Conservation (phyloP, 2,329 filamentous ascomycete species). For the Colletotrichum sp. region DNA sequence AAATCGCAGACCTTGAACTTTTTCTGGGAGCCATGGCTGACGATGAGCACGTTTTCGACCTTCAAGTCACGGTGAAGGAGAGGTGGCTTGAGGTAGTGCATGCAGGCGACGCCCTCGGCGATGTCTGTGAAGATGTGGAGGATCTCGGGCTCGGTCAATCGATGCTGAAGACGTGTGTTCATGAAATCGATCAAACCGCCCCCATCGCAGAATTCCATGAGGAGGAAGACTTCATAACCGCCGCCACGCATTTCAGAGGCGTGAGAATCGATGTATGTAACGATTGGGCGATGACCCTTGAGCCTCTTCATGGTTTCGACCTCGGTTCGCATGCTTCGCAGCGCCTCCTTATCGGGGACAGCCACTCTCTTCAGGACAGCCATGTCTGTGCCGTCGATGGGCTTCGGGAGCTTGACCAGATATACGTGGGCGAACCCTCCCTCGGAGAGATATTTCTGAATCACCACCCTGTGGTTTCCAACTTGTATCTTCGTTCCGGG, state of each 20-base stretch:
- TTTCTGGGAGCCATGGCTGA: constrained; percentile 65
- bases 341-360: constrained; percentile 91
- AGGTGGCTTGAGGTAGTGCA: constrained; percentile 97
- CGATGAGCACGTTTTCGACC: constrained; percentile 97
- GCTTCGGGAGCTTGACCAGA: constrained; percentile 83
- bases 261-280: constrained; percentile 98
- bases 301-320: constrained; percentile 99
- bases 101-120: constrained; percentile 94
- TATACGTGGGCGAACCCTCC: constrained; percentile 99
- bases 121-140: constrained; percentile 96
- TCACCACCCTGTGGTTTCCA: constrained; percentile 88
- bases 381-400: constrained; percentile 78
- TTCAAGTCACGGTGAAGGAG: constrained; percentile 94
- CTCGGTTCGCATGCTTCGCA: constrained; percentile 96
- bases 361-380: constrained; percentile 95
- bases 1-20: constrained; percentile 98
- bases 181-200: constrained; percentile 99
- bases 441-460: constrained; percentile 97
- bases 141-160: constrained; percentile 96
- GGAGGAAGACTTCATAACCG: constrained; percentile 95
- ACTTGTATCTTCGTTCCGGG: constrained; percentile 97
- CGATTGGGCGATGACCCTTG: constrained; percentile 94
- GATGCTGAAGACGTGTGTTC: constrained; percentile 96
- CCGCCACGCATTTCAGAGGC: constrained; percentile 91
- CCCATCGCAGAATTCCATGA: constrained; percentile 97